Evolutionary conservation across 1,139 yeast species (phyloP).

Genomic region (Kodamaea sp.): DNA sequence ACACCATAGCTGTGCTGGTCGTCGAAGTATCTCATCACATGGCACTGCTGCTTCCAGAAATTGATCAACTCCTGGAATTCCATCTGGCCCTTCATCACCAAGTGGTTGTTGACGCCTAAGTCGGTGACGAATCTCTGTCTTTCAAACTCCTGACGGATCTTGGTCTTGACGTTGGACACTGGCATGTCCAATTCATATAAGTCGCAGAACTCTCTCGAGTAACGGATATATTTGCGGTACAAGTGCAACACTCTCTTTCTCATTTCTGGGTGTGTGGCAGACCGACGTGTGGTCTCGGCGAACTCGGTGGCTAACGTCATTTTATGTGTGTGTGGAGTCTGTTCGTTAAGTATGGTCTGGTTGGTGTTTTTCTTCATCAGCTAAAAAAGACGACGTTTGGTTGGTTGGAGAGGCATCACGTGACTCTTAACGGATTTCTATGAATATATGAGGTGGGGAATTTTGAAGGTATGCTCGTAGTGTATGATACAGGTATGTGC

Average conservation of each 20-base stretch:
- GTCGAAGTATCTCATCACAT: conserved; percentile 79
- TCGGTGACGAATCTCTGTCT: conserved; percentile 76
- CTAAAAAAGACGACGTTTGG: conserved; percentile 26
- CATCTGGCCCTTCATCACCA: conserved; percentile 84
- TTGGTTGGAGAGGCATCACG: conserved; percentile 21
- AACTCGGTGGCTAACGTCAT: conserved; percentile 78
- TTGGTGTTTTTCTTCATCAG: conserved; percentile 11
- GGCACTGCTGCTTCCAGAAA: conserved; percentile 91
- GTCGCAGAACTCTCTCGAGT: conserved; percentile 63
- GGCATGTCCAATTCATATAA: conserved; percentile 83
- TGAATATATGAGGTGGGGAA: too few species aligned
- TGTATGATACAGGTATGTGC: too few species aligned
- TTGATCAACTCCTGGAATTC: conserved; percentile 86
- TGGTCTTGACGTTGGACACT: conserved; percentile 77
- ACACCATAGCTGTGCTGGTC: conserved; percentile 57
- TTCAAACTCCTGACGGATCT: conserved; percentile 87
- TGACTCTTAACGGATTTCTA: too few species aligned
- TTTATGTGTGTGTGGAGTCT: conserved; percentile 2
- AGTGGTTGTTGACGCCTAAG: conserved; percentile 63
- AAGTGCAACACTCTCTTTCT: conserved; percentile 65
- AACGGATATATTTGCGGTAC: conserved; percentile 71
- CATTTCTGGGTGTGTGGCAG: conserved; percentile 63
- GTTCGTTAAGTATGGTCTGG: conserved; percentile 2
- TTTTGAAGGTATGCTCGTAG: too few species aligned
- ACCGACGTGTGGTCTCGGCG: conserved; percentile 78